Base-by-base conservation (phyloP, 2,329 filamentous ascomycete genomes). In the Aspergillus jensenii region DNA sequence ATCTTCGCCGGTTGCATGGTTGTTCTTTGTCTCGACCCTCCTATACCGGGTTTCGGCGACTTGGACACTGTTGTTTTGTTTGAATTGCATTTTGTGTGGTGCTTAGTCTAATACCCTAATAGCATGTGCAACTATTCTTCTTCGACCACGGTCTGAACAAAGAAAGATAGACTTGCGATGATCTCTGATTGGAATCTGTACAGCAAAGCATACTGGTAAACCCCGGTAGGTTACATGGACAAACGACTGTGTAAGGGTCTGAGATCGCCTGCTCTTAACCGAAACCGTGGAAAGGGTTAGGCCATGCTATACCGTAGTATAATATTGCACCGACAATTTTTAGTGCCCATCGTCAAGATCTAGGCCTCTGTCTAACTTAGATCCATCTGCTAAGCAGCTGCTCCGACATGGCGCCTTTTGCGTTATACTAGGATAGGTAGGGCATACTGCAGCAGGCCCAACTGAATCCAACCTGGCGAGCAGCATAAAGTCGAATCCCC, bases 101-200 rank as follows among this genome's bases (percentile, higher is more conserved):
- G 7, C 19, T 37, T 44, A 27, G 25, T 43, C 21, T 27, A 56
- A 45, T 56, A 56, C 39, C 54, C 40, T 56, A 56, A 50, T 50
- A 56, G 25, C 46, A 50, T n/a, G n/a, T 44, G 17, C 12, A 27
- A 31, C 21, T 48, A 33, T 35, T 49, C 33, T 14, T 35, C n/a
- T 21, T 11, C 15, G 33, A 8, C 11, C 27, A 48, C 31, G 45
- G 27, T 17, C 23, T 12, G 27, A n/a, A 48, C 45, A 50, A 40
- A 27, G 47, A 50, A 40, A 8, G 23, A 50, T 3, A 21, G 35
- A n/a, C 6, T 12, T 37, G 15, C 35, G 35, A n/a, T 37, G 15
- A 37, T 37, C 40, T 17, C 40, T 17, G 17, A 43, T 43, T 14
- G 33, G 23, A n/a, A 17, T 25, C 14, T 47, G 23, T n/a, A 6